These are phyloP conservation scores for Cyberlindnera mississippiensis DNA, from an alignment of 805 yeast species.

Conservation along the genomic window DNA sequence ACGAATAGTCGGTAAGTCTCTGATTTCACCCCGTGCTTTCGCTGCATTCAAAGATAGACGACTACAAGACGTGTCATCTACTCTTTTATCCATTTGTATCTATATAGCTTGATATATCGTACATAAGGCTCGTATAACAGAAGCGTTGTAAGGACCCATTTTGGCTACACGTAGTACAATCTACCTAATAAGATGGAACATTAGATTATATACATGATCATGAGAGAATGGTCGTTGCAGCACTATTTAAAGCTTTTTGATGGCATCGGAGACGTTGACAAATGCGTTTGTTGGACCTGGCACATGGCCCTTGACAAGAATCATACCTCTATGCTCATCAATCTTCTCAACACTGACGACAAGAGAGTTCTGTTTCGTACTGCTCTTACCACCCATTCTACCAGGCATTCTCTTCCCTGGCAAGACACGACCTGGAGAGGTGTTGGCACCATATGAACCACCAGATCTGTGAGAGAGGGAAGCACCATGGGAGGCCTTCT, in stretches of 20 bases:
- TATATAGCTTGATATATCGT: background rate
- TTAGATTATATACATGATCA: slow-evolving; percentile 11
- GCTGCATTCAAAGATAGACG: too few species aligned
- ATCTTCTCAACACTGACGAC: slow-evolving; percentile 55
- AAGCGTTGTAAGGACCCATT: background rate
- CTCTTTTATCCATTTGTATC: background rate
- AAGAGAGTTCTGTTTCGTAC: slow-evolving; percentile 71
- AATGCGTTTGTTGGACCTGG: slow-evolving; percentile 82
- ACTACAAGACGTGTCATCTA: background rate
- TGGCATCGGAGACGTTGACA: slow-evolving; percentile 77
- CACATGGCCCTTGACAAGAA: slow-evolving; percentile 83
- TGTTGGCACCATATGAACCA: slow-evolving; percentile 96
- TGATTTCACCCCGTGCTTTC: background rate
- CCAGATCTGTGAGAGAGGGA: slow-evolving; percentile 91
- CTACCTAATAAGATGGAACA: too few species aligned
- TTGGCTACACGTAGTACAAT: too few species aligned
- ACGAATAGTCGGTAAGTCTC: background rate
- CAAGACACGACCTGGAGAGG: slow-evolving; percentile 91
- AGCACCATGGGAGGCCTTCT: slow-evolving; percentile 93
- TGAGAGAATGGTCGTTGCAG: background rate
- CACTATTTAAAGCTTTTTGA: slow-evolving; percentile 36
- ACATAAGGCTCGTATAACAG: background rate
- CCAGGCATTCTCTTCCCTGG: slow-evolving; percentile 99
- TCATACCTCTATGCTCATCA: slow-evolving; percentile 75
- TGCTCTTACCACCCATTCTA: slow-evolving; percentile 77